Conservation (phyloP, 176 grass and related monocot species). For the Microstegium vimineum region DNA sequence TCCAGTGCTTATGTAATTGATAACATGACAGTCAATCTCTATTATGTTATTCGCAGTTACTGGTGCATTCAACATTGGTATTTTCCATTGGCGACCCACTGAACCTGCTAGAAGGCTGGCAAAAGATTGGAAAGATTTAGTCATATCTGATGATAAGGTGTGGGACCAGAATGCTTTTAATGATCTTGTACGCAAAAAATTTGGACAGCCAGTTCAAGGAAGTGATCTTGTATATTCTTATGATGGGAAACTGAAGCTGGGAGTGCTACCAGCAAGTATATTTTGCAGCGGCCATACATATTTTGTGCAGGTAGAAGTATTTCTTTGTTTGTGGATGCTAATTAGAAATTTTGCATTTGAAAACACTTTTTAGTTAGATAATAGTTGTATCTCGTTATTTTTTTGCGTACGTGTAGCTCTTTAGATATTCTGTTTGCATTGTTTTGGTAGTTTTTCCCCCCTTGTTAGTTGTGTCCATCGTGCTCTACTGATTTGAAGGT, state of each 20-base stretch:
- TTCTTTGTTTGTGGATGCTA: slow-evolving; percentile 22
- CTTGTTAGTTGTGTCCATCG: background rate
- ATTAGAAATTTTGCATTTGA: slow-evolving; percentile 1
- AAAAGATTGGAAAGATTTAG: slow-evolving; percentile 86
- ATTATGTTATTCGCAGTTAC: slow-evolving; percentile 54
- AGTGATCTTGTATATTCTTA: slow-evolving; percentile 77
- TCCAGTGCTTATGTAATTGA: background rate
- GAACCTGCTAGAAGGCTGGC: slow-evolving; percentile 78
- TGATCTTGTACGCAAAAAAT: slow-evolving; percentile 64
- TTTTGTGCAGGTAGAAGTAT: slow-evolving; percentile 79
- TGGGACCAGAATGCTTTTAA: slow-evolving; percentile 98
- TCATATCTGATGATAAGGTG: slow-evolving; percentile 74
- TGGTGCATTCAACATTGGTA: slow-evolving; percentile 89
- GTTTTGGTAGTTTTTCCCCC: background rate
- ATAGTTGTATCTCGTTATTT: background rate
- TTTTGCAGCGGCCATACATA: slow-evolving; percentile 98
- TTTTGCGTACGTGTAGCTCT: background rate
- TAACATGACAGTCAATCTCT: background rate
- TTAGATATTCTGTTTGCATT: background rate
- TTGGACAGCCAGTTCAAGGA: slow-evolving; percentile 64
- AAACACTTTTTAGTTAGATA: background rate
- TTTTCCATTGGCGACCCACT: slow-evolving; percentile 96
- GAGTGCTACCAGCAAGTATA: slow-evolving; percentile 93
- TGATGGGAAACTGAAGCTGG: slow-evolving; percentile 91
- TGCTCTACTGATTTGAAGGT: slow-evolving; percentile 1